Evolutionary conservation across 176 grass and related monocot species (phyloP).

Genomic region (Hyparrhenia diplandra): DNA sequence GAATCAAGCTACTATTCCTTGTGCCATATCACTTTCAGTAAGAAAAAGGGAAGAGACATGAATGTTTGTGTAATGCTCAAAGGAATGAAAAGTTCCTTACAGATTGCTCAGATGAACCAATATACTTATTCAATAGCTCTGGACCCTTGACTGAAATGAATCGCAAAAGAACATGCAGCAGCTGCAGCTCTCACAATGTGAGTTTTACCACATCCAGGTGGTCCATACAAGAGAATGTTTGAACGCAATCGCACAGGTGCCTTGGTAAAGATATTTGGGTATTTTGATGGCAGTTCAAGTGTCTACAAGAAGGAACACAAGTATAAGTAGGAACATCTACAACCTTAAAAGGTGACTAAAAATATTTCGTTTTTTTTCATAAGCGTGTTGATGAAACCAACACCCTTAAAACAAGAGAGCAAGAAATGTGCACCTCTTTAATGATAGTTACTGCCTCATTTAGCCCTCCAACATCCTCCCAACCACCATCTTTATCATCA

Average conservation of each 20-base stretch:
- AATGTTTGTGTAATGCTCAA: neutral
- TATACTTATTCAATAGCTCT: slow-evolving; percentile 95
- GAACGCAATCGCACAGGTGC: slow-evolving; percentile 86
- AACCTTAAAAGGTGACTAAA: slow-evolving; percentile 11
- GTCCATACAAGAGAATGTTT: slow-evolving; percentile 90
- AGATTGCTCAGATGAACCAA: slow-evolving; percentile 93
- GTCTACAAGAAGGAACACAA: slow-evolving; percentile 52
- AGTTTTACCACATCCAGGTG: slow-evolving; percentile 95
- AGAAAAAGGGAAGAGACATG: slow-evolving; percentile 11
- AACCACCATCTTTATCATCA: slow-evolving; percentile 67
- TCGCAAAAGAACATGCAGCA: slow-evolving; percentile 79
- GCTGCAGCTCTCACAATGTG: slow-evolving; percentile 91
- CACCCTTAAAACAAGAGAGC: neutral
- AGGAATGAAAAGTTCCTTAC: slow-evolving; percentile 47
- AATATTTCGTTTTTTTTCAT: slow-evolving; percentile 20
- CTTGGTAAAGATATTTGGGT: slow-evolving; percentile 73
- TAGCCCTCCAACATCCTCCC: slow-evolving; percentile 93
- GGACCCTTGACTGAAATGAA: slow-evolving; percentile 96
- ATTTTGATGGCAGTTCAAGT: slow-evolving; percentile 90
- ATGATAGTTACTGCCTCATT: slow-evolving; percentile 70
- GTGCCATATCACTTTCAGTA: too few relatives aligned
- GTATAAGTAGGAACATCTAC: slow-evolving; percentile 25
- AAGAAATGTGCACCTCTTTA: slow-evolving; percentile 66
- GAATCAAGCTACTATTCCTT: too few relatives aligned
- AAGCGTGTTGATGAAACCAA: slow-evolving; percentile 14